These are phyloP conservation scores for Inosperma sp. DNA, from an alignment of 768 basidiomycete species.

Conservation along the genomic window DNA sequence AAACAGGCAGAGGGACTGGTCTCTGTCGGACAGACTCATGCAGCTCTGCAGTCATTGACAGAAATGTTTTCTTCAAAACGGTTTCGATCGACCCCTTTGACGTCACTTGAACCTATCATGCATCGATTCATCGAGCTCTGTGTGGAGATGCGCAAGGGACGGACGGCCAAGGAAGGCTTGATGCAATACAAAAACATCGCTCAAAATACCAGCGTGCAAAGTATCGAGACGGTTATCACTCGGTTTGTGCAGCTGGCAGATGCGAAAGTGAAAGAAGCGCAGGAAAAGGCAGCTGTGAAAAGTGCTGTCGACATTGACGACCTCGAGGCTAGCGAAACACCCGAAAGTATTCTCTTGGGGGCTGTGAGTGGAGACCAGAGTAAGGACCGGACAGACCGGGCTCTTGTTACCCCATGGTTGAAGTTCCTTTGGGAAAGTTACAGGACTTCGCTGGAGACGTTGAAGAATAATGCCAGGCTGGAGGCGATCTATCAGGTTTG, in stretches of 20 bases:
- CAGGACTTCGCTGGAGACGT: constrained; percentile 88
- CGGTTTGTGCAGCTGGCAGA: constrained; percentile 79
- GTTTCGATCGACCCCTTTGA: constrained; percentile 85
- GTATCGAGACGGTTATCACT: constrained; percentile 89
- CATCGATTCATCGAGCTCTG: constrained; percentile 94
- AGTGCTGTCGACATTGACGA: constrained; percentile 85
- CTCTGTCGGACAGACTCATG: constrained; percentile 85
- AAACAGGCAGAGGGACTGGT: constrained; percentile 94
- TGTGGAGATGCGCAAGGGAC: constrained; percentile 90
- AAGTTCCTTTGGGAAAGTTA: constrained; percentile 99
- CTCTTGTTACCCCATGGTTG: constrained; percentile 94
- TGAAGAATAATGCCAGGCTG: constrained; percentile 91
- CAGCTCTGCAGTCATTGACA: constrained; percentile 83
- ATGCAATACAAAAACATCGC: constrained; percentile 99
- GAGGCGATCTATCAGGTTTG: constrained; percentile 92
- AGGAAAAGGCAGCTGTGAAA: constrained; percentile 79
- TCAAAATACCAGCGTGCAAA: constrained; percentile 85
- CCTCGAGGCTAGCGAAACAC: constrained; percentile 92
- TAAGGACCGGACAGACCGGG: constrained; percentile 91
- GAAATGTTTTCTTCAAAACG: constrained; percentile 93
- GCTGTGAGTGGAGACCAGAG: constrained; percentile 87
- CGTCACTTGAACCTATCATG: constrained; percentile 92
- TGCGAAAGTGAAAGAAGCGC: constrained; percentile 77
- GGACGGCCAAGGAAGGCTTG: constrained; percentile 90
- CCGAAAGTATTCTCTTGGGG: constrained; percentile 84